Evolutionary conservation across 176 grass and related monocot species (phyloP).

Genomic region (Aegilops longissima): DNA sequence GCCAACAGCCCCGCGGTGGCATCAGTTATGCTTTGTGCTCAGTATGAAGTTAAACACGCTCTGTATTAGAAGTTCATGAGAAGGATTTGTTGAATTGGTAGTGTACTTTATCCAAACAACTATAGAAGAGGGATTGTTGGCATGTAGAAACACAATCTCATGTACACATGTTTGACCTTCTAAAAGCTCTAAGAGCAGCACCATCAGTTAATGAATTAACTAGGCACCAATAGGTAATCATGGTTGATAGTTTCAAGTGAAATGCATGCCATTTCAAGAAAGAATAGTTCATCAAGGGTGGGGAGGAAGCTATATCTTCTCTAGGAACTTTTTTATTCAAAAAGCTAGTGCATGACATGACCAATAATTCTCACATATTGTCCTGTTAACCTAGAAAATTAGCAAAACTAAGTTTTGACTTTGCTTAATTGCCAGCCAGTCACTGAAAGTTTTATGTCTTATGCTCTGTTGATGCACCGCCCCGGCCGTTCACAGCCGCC

Average conservation of each 20-base stretch:
- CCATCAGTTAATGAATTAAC: background rate
- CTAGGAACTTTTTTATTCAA: no score
- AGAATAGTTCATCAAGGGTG: no score
- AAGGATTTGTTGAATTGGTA: slow-evolving; percentile 17
- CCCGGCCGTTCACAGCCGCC: no score
- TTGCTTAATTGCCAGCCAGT: background rate
- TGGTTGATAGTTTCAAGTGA: no score
- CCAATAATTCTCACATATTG: background rate
- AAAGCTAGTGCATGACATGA: background rate
- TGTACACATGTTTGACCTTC: background rate
- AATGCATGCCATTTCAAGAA: no score
- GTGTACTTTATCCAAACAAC: background rate
- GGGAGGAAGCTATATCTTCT: no score
- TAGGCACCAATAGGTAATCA: background rate
- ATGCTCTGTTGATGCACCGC: no score
- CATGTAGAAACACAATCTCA: background rate
- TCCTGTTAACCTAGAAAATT: background rate
- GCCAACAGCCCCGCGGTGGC: no score
- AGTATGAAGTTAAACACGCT: no score
- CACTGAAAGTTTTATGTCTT: background rate
- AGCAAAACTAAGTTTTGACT: background rate
- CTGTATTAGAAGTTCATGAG: no score
- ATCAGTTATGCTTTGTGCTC: no score
- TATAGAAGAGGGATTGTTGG: background rate
- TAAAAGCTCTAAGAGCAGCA: background rate